These are phyloP conservation scores for Chalara sp. DNA, from an alignment of 2,329 filamentous ascomycete species.

Conservation along the genomic window DNA sequence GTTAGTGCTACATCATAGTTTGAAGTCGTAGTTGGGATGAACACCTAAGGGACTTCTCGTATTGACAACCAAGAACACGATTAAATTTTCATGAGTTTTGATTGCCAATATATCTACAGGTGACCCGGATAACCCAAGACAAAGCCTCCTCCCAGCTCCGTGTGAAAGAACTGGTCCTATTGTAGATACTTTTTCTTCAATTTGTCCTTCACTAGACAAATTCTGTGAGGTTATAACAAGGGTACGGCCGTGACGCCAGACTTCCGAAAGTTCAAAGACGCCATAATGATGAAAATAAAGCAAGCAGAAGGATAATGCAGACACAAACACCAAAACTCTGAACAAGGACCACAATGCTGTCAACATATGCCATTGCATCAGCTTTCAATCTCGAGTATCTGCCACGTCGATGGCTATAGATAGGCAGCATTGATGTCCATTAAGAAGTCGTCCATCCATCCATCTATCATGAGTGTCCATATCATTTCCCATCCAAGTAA, in stretches of 20 bases:
- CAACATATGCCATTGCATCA: too few relatives aligned
- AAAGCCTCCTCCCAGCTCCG: constrained; percentile 6
- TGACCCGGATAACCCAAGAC: constrained; percentile 5
- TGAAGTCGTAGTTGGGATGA: too few relatives aligned
- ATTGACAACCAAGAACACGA: too few relatives aligned
- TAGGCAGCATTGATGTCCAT: not conserved
- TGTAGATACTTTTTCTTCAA: constrained; percentile 5
- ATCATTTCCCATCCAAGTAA: constrained; percentile 27
- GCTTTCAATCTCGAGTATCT: too few relatives aligned
- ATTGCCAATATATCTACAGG: constrained; percentile 19
- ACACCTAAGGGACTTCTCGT: too few relatives aligned
- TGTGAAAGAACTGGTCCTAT: constrained; percentile 3
- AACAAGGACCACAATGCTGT: too few relatives aligned
- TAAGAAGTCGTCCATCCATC: constrained; percentile 19
- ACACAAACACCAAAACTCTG: not conserved
- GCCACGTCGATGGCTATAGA: too few relatives aligned
- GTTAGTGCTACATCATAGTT: too few relatives aligned
- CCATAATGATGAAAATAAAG: constrained; percentile 12
- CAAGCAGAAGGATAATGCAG: constrained; percentile 19
- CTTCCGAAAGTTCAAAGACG: constrained; percentile 19
- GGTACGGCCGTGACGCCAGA: constrained; percentile 18
- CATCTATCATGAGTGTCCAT: constrained; percentile 25
- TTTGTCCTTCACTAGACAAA: constrained; percentile 12
- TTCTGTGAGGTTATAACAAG: constrained; percentile 11
- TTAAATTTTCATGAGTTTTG: constrained; percentile 4